These are phyloP conservation scores for Paraglomus brasilianum DNA, from an alignment of 192 early-diverging fungal genomes.

Conservation along the genomic window DNA sequence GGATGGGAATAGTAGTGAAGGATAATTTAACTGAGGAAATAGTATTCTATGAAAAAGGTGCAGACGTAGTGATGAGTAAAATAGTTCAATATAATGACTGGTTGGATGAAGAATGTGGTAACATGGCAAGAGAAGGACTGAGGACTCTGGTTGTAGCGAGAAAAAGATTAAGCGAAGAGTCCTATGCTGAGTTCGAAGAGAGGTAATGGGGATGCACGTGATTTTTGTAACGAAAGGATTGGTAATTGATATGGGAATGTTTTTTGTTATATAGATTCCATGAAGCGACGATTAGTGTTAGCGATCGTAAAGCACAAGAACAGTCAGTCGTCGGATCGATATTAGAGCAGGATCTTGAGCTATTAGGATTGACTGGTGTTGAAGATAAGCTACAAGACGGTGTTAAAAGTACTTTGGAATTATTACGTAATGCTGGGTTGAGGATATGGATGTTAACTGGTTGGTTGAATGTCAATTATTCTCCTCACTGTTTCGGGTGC, in stretches of 20 bases:
- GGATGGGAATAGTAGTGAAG: slow-evolving; percentile 92
- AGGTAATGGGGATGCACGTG: no score
- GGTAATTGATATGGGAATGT: neutral
- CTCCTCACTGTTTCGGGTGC: no score
- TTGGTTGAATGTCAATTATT: neutral
- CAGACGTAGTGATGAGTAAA: slow-evolving; percentile 84
- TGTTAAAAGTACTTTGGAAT: slow-evolving; percentile 85
- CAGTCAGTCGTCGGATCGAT: slow-evolving; percentile 61
- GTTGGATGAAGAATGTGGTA: slow-evolving; percentile 96
- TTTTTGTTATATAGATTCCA: slow-evolving; percentile 44
- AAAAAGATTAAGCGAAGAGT: slow-evolving; percentile 73
- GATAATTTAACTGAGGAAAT: slow-evolving; percentile 73
- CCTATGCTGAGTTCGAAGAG: slow-evolving; percentile 62
- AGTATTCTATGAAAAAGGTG: slow-evolving; percentile 91
- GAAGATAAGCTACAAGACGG: slow-evolving; percentile 96
- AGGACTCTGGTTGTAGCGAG: slow-evolving; percentile 91
- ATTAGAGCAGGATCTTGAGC: slow-evolving; percentile 84
- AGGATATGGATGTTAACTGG: slow-evolving; percentile 97
- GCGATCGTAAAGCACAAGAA: slow-evolving; percentile 69
- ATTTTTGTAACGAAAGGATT: neutral
- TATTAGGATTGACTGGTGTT: slow-evolving; percentile 91
- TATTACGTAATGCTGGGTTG: slow-evolving; percentile 85
- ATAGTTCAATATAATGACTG: slow-evolving; percentile 94
- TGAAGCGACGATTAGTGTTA: slow-evolving; percentile 70
- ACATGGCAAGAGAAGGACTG: slow-evolving; percentile 94